These are phyloP conservation scores for Cymbopogon flexuosus DNA, from an alignment of 202 grass and related monocot species.

Conservation along the genomic window DNA sequence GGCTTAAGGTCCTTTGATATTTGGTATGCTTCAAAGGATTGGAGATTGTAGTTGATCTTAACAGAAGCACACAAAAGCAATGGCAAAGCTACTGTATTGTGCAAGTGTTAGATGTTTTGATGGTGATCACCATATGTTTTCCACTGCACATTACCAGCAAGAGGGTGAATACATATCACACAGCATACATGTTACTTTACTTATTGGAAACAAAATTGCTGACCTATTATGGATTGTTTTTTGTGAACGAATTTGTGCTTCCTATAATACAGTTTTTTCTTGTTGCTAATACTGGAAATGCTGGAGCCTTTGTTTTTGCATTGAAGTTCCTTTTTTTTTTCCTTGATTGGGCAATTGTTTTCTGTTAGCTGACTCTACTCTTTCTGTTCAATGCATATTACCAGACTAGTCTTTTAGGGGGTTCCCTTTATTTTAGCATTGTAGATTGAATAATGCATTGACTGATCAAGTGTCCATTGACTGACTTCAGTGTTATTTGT, in stretches of 20 bases:
- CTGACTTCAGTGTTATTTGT: neutral
- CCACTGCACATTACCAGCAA: neutral
- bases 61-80: neutral
- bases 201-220: neutral
- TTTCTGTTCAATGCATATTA: neutral
- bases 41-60: neutral
- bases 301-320: neutral
- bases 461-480: neutral
- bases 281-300: neutral
- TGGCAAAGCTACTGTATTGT: neutral
- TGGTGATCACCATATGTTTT: neutral
- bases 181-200: neutral
- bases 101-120: neutral
- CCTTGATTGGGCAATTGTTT: neutral
- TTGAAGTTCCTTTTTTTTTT: neutral
- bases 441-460: neutral
- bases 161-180: neutral
- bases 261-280: neutral
- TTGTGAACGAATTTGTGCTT: neutral
- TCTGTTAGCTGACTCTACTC: neutral
- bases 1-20: neutral
- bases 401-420: neutral
- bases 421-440: slow-evolving; percentile 19
- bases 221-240: neutral
- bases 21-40: neutral